Evolutionary conservation across 148 eudicot genomes (phyloP), one percentile per base, ranked within the genome.

Genomic region (Diospyros kaki): DNA sequence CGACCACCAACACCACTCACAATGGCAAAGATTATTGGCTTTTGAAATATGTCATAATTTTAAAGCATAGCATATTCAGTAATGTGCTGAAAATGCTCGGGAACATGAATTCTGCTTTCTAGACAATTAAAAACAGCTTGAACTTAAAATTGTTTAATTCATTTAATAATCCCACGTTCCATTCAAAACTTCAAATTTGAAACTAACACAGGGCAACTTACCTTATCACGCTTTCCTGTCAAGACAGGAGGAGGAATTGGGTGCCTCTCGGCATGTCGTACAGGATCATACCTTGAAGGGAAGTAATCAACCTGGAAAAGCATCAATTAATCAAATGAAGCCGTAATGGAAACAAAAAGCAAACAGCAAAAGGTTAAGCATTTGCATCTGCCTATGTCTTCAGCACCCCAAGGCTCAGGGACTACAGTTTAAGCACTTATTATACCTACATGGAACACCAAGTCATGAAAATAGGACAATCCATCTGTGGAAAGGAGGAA

Each of bases 261-360:
- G 78, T 77, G 67, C 77, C 66, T 85, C 93, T 94, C 97, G 75
- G 98, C 95, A 79, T 94, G 97, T 65, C 95, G 97, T 58, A 84
- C 93, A 75, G 93, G 92, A 79, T 94, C 97, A 78, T 81, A 87
- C 89, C 97, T 92, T 69, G 98, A 94, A 72, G 98, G 97, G 88
- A 94, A 94, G 85, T 94, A 91, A 74, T 94, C 83, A 46, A 94
- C 90, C 98, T 93, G 74, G 48, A 71, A 79, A 75, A 48, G 42
- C 51, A 72, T 44, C 54, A 2, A 8, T 64, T 10, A 63, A 79
- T 70, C 28, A 75, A 77, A 73, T 79, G 63, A 75, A 69, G 60
- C 15, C 44, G 9, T 59, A 62, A 62, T 52, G 9, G 9, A 69
- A 69, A 51, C 41, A 11, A 39, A 48, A 17, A 11, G 14, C 40